Evolutionary conservation across 148 eudicot genomes (phyloP), one percentile per base, ranked within the genome.

Genomic region (Nepenthes mirabilis): DNA sequence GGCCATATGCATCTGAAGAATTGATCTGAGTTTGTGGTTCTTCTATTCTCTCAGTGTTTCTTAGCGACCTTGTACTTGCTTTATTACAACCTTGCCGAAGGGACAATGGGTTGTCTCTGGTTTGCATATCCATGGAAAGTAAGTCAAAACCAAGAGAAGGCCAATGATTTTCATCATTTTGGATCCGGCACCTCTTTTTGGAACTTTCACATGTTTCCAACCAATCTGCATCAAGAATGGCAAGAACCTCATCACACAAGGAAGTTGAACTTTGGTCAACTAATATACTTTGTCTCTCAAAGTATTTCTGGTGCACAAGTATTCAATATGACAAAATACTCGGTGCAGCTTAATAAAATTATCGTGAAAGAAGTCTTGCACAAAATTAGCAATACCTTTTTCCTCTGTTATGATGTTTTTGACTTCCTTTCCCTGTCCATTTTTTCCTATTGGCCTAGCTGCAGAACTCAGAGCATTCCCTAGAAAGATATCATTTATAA

Each of bases 171-270:
- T 68, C 66, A 57, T 47, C 35, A 47, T 62, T 71, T 60, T 71
- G 68, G 52, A 60, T 63, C 79, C 56, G 66, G 69, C 77, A 65
- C 73, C 81, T 77, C 71, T 87, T 85, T 55, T 68, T 74, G 36
- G 75, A 55, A 58, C 36, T 57, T 72, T 63, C 68, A 70, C 63
- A 63, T 34, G 67, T 60, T 37, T 40, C 75, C 50, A 73, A 71
- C 72, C 69, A 64, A 80, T 70, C 83, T 82, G 74, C 67, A 61
- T 62, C 43, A 43, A 35, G 68, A 59, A 55, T 13, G 37, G 62
- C 13, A 47, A 12, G 12, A 11, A 60, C 48, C 62, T 33, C 34
- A 23, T 33, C 23, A 60, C 11, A 11, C 8, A 6, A 45, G 48
- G 48, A 45, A 45, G 48, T 23, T 23, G 23, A 23, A 23, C 23